Base-by-base conservation (phyloP, 805 yeast species). In the Henningerozyma blattae region DNA sequence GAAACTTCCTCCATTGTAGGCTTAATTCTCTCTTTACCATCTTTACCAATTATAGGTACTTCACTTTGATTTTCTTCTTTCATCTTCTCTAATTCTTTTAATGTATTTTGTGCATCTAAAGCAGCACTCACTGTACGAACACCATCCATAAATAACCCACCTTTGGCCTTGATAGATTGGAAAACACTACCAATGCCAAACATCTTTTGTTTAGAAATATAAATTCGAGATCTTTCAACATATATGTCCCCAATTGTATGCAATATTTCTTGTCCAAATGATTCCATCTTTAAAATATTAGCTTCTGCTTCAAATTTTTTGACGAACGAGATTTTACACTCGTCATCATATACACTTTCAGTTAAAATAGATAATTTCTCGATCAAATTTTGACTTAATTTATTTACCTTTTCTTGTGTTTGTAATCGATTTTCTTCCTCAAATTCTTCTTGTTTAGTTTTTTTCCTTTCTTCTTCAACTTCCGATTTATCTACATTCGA, bases 221-320 rank as follows among this genome's bases (percentile, higher is more conserved):
- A 77, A n/a, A 78, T 70, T 37, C 68, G 67, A 20, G 75, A 77
- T 51, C 80, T 78, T 46, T 76, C 67, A 40, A 65, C 61, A 50
- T 81, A 81, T 3, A 77, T 71, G 33, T 71, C 66, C 15, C 91
- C 93, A 34, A 81, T 70, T 0, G 82, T 69, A 45, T 81, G 89
- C 32, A 82, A 65, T 24, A 81, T 78, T 47, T 81, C 85, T 19
- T 79, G 57, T n/a, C 93, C 93, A 56, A 81, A 81, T 18, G 87
- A 78, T 54, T 81, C 91, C 73, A 78, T 71, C 46, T 80, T 80
- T 43, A 81, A 63, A 17, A 75, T 64, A 50, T 87, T 91, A n/a
- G 94, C 94, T 56, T 89, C 97, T 47, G 77, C 74, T 39, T 65
- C 67, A 44, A 81, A 67, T 52, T 80, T 78, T 35, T 64, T 66